Percentiles rank a stretch among this genome's conserved stretches.
These are phyloP conservation scores for Fusarium palustre DNA, from an alignment of 2,329 filamentous ascomycete genomes.

Conservation along the genomic window DNA sequence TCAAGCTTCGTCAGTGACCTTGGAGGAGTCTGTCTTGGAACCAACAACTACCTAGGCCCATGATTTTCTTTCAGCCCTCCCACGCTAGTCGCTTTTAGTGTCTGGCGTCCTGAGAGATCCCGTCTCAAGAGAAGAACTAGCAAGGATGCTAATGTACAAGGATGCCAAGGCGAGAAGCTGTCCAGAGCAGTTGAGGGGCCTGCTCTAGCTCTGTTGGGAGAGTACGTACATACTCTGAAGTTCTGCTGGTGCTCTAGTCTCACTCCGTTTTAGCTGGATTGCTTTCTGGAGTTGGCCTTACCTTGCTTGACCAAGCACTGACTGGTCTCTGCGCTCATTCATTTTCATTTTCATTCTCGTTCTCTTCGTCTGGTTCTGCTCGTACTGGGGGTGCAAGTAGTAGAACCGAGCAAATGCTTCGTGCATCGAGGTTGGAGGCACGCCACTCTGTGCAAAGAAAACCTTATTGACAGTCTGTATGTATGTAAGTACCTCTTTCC, in stretches of 20 bases:
- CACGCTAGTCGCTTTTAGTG: conserved; percentile 51
- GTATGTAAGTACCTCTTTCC: conserved; percentile 20
- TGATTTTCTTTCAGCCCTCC: conserved; percentile 55
- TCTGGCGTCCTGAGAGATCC: conserved; percentile 47
- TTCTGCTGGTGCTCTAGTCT: conserved; percentile 10
- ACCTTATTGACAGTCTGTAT: conserved; percentile 46
- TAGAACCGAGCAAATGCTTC: conserved; percentile 15
- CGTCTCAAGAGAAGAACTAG: conserved; percentile 44
- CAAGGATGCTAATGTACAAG: conserved; percentile 23
- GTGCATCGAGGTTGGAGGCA: conserved; percentile 41
- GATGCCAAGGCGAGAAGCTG: conserved; percentile 37
- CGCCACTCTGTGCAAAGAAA: conserved; percentile 43
- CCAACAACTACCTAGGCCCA: conserved; percentile 45
- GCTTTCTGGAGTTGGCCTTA: conserved; percentile 3
- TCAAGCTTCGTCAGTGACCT: conserved; percentile 20
- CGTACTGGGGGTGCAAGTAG: background rate
- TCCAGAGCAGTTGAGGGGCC: conserved; percentile 24
- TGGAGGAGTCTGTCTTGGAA: conserved; percentile 5
- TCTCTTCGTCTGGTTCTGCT: background rate
- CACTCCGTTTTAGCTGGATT: conserved; percentile 12
- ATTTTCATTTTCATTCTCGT: conserved; percentile 33
- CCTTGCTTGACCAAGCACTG: conserved; percentile 10
- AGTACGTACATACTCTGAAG: background rate
- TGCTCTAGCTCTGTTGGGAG: conserved; percentile 17
- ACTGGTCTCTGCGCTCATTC: conserved; percentile 33